These are phyloP conservation scores for Nothopassalora personata DNA, from an alignment of 2,329 filamentous ascomycete genomes.

Conservation along the genomic window DNA sequence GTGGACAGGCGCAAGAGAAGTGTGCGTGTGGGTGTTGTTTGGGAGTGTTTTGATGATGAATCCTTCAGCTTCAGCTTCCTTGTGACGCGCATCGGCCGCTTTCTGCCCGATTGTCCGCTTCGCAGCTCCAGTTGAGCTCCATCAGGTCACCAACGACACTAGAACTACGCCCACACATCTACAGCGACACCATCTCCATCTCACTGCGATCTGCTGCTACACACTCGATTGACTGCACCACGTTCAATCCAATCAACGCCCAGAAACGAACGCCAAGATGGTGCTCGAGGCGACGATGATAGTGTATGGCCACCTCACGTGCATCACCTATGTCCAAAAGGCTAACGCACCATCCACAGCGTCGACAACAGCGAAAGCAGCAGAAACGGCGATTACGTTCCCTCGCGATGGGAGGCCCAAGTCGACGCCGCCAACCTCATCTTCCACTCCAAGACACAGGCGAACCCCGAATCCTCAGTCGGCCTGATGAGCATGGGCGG, in stretches of 20 bases:
- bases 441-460: conserved; percentile 91
- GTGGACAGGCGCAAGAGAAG: neutral
- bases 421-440: conserved; percentile 90
- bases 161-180: neutral
- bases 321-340: conserved; percentile 12
- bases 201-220: neutral
- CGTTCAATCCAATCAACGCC: neutral
- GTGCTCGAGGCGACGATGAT: conserved; percentile 99
- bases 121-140: neutral
- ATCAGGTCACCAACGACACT: neutral
- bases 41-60: neutral
- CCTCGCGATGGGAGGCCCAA: conserved; percentile 94
- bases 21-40: neutral
- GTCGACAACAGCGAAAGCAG: conserved; percentile 99
- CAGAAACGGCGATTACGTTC: conserved; percentile 88
- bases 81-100: neutral
- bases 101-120: neutral
- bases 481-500: conserved; percentile 99
- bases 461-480: conserved; percentile 94
- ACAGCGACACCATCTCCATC: neutral
- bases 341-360: conserved; percentile 37
- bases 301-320: conserved; percentile 48
- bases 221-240: neutral
- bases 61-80: neutral
- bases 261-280: conserved; percentile 62